A percentile compares a stretch with the other conserved stretches of the same genome.
phyloP scores from a whole-genome alignment of 306 rosid species.

The Quercus rubra region DNA sequence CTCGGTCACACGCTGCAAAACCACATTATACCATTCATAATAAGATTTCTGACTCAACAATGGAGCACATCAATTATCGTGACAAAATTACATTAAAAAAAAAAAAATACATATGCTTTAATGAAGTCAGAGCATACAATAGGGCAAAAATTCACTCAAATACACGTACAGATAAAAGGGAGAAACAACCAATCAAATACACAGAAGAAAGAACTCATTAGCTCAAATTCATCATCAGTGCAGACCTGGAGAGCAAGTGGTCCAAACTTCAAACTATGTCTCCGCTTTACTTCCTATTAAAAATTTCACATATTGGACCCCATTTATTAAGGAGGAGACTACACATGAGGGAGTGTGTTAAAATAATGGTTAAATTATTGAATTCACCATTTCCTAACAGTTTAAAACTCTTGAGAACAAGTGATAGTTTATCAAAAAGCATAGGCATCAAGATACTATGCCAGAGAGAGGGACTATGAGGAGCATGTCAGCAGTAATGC shows the following conservation, averaged over 20 bases:
- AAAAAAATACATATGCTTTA: neutral
- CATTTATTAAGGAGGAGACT: no score
- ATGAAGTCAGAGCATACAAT: neutral
- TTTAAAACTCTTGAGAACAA: no score
- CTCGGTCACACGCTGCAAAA: slow-evolving; percentile 83
- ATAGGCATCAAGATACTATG: no score
- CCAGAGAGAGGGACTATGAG: no score
- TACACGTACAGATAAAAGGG: neutral
- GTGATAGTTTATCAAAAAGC: no score
- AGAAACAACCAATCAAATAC: neutral
- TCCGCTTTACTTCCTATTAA: no score
- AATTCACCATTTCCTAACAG: no score
- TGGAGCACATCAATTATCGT: neutral
- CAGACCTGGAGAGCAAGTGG: neutral
- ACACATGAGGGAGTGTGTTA: no score
- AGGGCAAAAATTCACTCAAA: neutral
- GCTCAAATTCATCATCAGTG: neutral
- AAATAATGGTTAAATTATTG: no score
- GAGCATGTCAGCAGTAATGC: no score
- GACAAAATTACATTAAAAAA: neutral
- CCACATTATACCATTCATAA: slow-evolving; percentile 9
- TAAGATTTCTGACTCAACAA: neutral
- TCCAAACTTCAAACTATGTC: neutral
- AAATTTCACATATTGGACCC: no score
- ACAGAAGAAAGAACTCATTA: neutral